phyloP scores from a whole-genome alignment of 495 filamentous ascomycete genomes.

The Aspergillus coremiiformis region DNA sequence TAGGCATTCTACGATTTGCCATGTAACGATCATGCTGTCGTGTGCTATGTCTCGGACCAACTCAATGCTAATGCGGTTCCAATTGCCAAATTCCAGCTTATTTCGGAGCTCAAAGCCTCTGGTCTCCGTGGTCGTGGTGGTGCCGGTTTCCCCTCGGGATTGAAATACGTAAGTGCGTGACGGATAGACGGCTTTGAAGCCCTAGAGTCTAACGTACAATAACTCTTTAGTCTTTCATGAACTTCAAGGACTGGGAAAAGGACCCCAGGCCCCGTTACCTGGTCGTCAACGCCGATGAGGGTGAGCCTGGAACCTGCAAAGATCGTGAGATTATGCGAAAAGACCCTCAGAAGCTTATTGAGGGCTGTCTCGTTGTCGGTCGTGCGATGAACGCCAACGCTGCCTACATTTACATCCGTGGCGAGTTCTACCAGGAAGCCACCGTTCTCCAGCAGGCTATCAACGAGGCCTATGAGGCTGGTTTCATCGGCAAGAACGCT shows the following conservation, averaged over 20 bases:
- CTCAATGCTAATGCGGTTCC: constrained; percentile 16
- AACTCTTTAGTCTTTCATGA: constrained; percentile 85
- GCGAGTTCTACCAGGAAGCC: constrained; percentile 97
- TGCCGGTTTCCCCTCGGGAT: constrained; percentile 92
- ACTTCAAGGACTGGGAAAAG: constrained; percentile 99
- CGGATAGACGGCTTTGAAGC: background rate
- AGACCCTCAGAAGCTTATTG: constrained; percentile 96
- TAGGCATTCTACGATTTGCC: constrained; percentile 26
- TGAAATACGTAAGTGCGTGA: constrained; percentile 82
- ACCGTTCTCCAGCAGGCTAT: constrained; percentile 90
- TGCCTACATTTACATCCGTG: constrained; percentile 98
- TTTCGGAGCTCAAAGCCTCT: constrained; percentile 91
- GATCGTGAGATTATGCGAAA: constrained; percentile 99
- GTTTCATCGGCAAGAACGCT: constrained; percentile 94
- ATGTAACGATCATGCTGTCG: background rate
- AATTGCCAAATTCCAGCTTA: constrained; percentile 52
- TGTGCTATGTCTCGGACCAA: constrained; percentile 8
- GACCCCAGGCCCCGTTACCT: constrained; percentile 92
- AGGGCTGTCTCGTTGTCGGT: constrained; percentile 93
- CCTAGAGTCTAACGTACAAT: constrained; percentile 4
- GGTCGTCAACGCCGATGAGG: constrained; percentile 97
- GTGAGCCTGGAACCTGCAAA: constrained; percentile 98
- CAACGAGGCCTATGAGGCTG: constrained; percentile 91
- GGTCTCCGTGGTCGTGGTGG: constrained; percentile 93
- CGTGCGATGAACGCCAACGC: constrained; percentile 97